A percentile compares a stretch with the other conserved stretches of the same genome.
Evolutionary conservation across 306 rosid genomes (phyloP).

Genomic region (Corylus heterophylla): DNA sequence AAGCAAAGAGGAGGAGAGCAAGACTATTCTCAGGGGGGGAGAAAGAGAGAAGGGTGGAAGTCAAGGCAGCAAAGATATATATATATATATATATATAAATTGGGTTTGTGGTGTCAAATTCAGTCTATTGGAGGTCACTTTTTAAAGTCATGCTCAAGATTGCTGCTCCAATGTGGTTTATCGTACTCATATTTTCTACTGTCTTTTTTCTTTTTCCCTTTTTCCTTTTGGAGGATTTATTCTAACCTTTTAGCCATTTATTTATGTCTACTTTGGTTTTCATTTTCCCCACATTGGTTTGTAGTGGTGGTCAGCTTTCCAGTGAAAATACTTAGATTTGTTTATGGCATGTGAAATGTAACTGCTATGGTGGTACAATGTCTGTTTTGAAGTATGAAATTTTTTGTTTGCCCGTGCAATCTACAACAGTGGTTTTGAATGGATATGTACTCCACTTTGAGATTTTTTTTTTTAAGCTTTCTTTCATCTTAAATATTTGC

Average conservation of each 20-base stretch:
- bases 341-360: neutral
- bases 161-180: neutral
- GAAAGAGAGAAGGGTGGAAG: too few species aligned
- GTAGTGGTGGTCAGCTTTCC: neutral
- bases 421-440: conserved; percentile 12
- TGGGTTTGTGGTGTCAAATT: neutral
- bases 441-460: conserved; percentile 1
- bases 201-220: neutral
- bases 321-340: neutral
- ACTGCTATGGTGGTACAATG: neutral
- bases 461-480: neutral
- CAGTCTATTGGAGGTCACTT: neutral
- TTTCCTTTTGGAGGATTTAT: neutral
- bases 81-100: too few species aligned
- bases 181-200: neutral
- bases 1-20: too few species aligned
- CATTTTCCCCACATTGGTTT: neutral
- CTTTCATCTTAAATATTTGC: neutral
- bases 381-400: neutral
- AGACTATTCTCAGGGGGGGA: too few species aligned
- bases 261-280: neutral
- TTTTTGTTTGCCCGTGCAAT: neutral
- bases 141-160: neutral
- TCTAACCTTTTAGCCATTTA: neutral
- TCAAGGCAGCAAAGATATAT: too few species aligned